A percentile compares a stretch with the other conserved stretches of the same genome.
These are phyloP conservation scores for Lizonia empirigonia DNA, from an alignment of 2,329 filamentous ascomycete species.

Conservation along the genomic window DNA sequence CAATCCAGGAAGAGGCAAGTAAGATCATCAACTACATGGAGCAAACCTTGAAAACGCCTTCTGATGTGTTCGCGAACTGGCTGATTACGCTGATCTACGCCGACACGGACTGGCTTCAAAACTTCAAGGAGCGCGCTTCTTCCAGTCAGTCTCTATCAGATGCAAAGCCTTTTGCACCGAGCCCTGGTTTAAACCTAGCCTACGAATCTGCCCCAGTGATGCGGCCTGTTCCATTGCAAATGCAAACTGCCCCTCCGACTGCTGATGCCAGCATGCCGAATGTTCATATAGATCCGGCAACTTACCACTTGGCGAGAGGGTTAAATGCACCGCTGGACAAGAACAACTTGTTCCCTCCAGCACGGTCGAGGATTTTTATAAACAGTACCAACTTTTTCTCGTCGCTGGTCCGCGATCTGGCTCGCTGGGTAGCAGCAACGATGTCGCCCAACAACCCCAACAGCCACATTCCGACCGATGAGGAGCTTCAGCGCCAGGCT, in stretches of 20 bases:
- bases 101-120: conserved; percentile 8
- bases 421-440: conserved; percentile 32
- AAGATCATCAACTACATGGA: conserved; percentile 33
- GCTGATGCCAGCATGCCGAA: neutral
- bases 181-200: neutral
- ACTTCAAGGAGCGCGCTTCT: conserved; percentile 7
- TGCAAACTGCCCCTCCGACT: neutral
- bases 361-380: conserved; percentile 16
- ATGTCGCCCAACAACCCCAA: conserved; percentile 32
- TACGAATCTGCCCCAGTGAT: conserved; percentile 2
- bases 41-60: conserved; percentile 24
- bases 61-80: conserved; percentile 33
- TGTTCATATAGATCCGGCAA: conserved; percentile 9
- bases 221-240: conserved; percentile 2
- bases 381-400: conserved; percentile 20
- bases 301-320: conserved; percentile 1
- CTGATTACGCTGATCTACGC: conserved; percentile 23
- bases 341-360: neutral
- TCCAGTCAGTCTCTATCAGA: neutral
- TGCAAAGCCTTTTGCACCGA: neutral
- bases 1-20: conserved; percentile 29
- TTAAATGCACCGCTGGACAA: neutral
- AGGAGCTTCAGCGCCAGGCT: conserved; percentile 42
- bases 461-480: conserved; percentile 34
- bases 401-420: conserved; percentile 27